phyloP scores from a whole-genome alignment of 2,329 filamentous ascomycete genomes.

The Talaromyces sp. region DNA sequence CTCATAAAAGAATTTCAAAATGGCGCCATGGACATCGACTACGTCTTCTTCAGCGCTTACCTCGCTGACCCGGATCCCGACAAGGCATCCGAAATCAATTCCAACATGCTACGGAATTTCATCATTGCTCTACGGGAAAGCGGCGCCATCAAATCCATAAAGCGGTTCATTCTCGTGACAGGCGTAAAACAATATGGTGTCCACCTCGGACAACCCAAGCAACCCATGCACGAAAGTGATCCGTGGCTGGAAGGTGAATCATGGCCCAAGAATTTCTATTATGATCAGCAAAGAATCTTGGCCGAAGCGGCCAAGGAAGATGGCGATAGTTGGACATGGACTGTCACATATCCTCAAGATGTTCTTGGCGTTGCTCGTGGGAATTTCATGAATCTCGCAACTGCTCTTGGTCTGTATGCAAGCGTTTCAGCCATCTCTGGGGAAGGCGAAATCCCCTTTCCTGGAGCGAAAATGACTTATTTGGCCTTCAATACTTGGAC shows the following conservation, averaged over 20 bases:
- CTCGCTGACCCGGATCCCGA: background rate
- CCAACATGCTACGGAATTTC: background rate
- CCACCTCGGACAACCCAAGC: constrained; percentile 46
- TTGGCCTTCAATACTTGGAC: constrained; percentile 32
- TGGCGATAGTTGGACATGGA: constrained; percentile 35
- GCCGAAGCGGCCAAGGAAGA: constrained; percentile 25
- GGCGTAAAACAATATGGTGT: constrained; percentile 49
- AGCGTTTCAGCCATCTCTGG: no score
- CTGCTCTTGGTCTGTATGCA: constrained; percentile 42
- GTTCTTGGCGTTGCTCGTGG: constrained; percentile 38
- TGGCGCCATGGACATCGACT: background rate
- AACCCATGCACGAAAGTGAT: constrained; percentile 46
- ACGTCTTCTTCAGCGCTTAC: background rate
- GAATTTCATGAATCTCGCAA: constrained; percentile 43
- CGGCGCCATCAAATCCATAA: no score
- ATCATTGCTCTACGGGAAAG: no score
- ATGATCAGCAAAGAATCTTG: constrained; percentile 46
- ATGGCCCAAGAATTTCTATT: constrained; percentile 48
- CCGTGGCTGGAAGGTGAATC: constrained; percentile 38
- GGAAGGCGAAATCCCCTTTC: constrained; percentile 28
- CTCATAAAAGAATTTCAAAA: background rate
- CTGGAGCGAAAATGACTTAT: constrained; percentile 30
- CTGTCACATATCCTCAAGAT: constrained; percentile 43
- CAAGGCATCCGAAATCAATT: background rate
- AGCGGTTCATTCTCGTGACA: no score